Evolutionary conservation across 228 moss, liverwort and hornwort genomes (phyloP), one percentile per base, ranked within the genome.

Genomic region (Sphagnum magellanicum): DNA sequence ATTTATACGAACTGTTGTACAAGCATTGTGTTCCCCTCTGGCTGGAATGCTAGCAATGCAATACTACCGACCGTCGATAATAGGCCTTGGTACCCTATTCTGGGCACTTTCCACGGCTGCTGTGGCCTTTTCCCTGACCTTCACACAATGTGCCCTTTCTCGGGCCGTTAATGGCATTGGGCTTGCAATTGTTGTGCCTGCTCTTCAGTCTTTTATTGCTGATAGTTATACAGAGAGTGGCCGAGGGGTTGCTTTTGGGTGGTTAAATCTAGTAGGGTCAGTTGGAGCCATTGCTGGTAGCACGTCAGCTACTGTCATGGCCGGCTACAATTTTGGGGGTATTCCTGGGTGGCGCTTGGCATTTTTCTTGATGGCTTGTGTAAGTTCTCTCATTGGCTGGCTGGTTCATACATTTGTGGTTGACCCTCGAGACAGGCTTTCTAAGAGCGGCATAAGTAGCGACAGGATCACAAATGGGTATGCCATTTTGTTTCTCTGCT

Each of bases 121-220:
- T 50, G 92, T 96, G n/a, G 92, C 89, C 50, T 49, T 76, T 74
- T 92, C 96, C 63, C 63, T 82, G 55, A 88, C 74, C 17, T 96
- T 88, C 73, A 76, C 81, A 9, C 91, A 92, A 60, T 96, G 96
- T 63, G 92, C 96, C 48, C 49, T 91, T 51, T 78, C 90, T 51
- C 84, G 96, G 61, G 92, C 96, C 10, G 55, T 96, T n/a, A 96
- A 96, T 77, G 96, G 96, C 60, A 67, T 92, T 7, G 96, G 96
- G 68, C 88, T 96, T 51, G 96, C 96, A 16, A 96, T 96, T 77
- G 92, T 96, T 55, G 88, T 96, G 48, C 96, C 96, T 64, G 91
- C 96, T 16, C 84, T 96, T 5, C 96, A 96, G 78, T 96, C 96
- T 16, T 96, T 92, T 72, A 84, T 93, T 67, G 96, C 96, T 50